phyloP scores from a whole-genome alignment of 805 yeast genomes.

The Candida quercuum region DNA sequence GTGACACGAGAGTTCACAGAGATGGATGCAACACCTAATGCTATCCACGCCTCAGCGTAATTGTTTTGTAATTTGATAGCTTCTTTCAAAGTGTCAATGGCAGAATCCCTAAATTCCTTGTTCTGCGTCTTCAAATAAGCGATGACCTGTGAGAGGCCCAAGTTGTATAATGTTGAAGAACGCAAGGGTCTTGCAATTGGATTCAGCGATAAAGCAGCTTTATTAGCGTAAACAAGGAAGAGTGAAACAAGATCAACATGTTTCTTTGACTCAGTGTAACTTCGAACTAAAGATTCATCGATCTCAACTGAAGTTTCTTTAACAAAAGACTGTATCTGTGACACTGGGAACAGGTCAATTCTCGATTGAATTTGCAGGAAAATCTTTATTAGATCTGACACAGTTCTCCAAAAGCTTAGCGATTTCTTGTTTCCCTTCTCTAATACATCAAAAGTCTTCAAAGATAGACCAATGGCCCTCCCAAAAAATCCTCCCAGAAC shows the following conservation, averaged over 20 bases:
- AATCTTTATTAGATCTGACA: conserved; percentile 52
- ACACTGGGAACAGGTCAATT: conserved; percentile 44
- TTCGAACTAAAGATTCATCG: conserved; percentile 23
- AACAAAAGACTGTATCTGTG: conserved; percentile 21
- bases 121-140: conserved; percentile 32
- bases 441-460: conserved; percentile 40
- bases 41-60: conserved; percentile 73
- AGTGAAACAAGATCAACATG: conserved; percentile 31
- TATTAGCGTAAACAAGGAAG: conserved; percentile 41
- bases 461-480: conserved; percentile 49
- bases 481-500: conserved; percentile 59
- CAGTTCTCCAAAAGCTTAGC: conserved; percentile 59
- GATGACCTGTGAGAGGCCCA: conserved; percentile 61
- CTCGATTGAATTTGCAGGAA: conserved; percentile 52
- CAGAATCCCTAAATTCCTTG: conserved; percentile 35
- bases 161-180: conserved; percentile 57
- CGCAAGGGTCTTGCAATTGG: conserved; percentile 42
- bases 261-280: conserved; percentile 19
- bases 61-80: conserved; percentile 69
- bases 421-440: conserved; percentile 34
- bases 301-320: conserved; percentile 22
- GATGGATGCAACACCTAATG: conserved; percentile 72
- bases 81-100: conserved; percentile 55
- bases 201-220: conserved; percentile 37
- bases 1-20: conserved; percentile 63